Base-by-base conservation (phyloP, 176 grass and related monocot species). In the Puya raimondii region DNA sequence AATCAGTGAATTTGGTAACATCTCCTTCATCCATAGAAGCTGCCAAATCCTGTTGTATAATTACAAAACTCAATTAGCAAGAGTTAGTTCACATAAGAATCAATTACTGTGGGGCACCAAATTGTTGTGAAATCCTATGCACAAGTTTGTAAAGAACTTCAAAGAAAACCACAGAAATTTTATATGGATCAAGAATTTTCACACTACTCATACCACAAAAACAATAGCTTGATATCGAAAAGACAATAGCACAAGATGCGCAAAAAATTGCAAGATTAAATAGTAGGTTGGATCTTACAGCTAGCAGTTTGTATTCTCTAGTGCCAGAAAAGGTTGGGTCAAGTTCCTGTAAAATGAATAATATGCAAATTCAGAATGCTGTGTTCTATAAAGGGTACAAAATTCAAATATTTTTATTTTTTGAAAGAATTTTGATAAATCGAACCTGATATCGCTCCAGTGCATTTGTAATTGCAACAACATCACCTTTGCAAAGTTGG, bases 261-360 rank as follows among this genome's bases (percentile, higher is more conserved):
- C 16, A 61, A 20, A 10, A 61, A 61, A 61, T 18, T 18, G 9
- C 9, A 61, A 16, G n/a, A 18, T 22, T 3, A 61, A 18, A 61
- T 13, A 61, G 56, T 21, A 61, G 10, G n/a, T 18, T 61, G 47
- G 71, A 71, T 63, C 84, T 76, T 84, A 99, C 94, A 86, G 87
- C 56, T 85, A 99, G 82, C 78, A 99, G 94, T 53, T 87, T 90
- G 65, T 88, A 99, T 91, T 99, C 94, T 18, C 94, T 86, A 9
- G 94, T 92, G 42, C 89, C 87, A 13, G 94, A 99, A 84, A 99
- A 99, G 27, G 89, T 93, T 7, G 94, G 94, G 17, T 99, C 94
- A 49, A 99, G 84, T 78, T 99, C 94, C 94, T 99, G 75, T 23
- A 80, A 74, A 69, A 78, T 27, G 15, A 83, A 77, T 33, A 12